Base-by-base conservation (phyloP, 371 early-diverging fungal genomes). In the Zopfochytrium polystomum region DNA sequence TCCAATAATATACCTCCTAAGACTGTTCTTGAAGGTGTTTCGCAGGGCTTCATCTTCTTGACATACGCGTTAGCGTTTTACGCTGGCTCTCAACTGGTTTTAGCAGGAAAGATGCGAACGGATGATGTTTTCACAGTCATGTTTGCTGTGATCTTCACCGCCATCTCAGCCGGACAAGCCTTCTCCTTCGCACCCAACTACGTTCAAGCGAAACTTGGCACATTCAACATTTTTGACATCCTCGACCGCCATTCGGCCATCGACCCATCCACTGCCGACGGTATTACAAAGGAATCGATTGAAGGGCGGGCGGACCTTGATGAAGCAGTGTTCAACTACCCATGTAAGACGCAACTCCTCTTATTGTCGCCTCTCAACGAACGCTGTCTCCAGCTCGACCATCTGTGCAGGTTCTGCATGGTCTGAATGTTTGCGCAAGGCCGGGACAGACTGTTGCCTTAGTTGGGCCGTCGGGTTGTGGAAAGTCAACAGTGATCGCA, bases 401-500 rank as follows among this genome's bases (percentile, higher is more conserved):
- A 13, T 80, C 87, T 61, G 75, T 85, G 49, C 75, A 76, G 48
- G 81, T 95, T 43, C 85, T 94, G 53, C 81, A 82, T 23, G 87
- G 89, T 29, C 69, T 95, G 60, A 80, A 80, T 53, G 72, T 94
- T 31, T 68, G 80, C 44, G 89, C 90, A 32, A 67, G 55, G 38
- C 73, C 83, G 0, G 83, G 84, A 2, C 65, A 77, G 34, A 85
- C 82, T 15, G 78, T 80, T 15, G 86, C 84, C 1, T 64, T 84
- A 1, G 82, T 84, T 15, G 86, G 86, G 25, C 57, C 67, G 15
- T 72, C 73, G 9, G 95, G 94, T 13, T 90, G 90, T 62, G 93
- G 96, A 43, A 93, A 93, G 71, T 85, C 85, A 7, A 93, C 95
- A 0, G 82, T 86, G 0, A 85, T 93, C 63, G 89, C 84, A n/a